Base-by-base conservation (phyloP, 208 protist species). In the Jaenimonas drosophilae region DNA sequence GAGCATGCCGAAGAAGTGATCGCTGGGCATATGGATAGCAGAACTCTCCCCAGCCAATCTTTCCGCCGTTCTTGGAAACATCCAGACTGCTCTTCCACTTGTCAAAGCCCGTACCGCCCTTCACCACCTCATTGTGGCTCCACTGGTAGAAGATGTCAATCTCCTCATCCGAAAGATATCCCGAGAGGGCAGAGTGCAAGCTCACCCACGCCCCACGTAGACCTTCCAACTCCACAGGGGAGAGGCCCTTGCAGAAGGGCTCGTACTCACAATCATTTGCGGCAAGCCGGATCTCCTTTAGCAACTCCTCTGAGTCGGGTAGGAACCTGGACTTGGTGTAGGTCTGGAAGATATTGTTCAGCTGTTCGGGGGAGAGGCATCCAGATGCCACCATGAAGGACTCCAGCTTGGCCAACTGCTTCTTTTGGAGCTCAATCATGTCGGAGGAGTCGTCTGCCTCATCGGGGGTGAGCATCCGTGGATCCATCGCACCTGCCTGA, bases 1-100 rank as follows among this genome's bases (percentile, higher is more conserved):
- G 51, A 17, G 75, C 53, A 12, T 49, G 46, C 2, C 24, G 54
- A 12, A 74, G 58, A 14, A 63, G 52, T 4, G 62, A 40, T 14
- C 48, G 46, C 45, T 70, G 57, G 6, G 75, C 75, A 53, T 73
- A 77, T 2, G 66, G 65, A 57, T 72, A 83, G 55, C 75, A 83
- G 48, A 83, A 83, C 47, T 83, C 75, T 4, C 37, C 39, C 74
- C 74, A 83, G 34, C 74, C 68, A 32, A 77, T 61, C 11, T 49
- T 31, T 0, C 21, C 14, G 9, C 54, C 60, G 1, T 19, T 48
- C 2, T 49, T 9, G 6, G 45, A 37, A 16, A 83, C 46, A 37
- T 69, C 62, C n/a, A 83, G 34, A 3, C 32, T 62, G 30, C 49
- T 16, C 33, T 69, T 72, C 64, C 60, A 83, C 33, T 32, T 29